Evolutionary conservation across 371 early-diverging fungal species (phyloP).

Genomic region (Mortierella sp.): DNA sequence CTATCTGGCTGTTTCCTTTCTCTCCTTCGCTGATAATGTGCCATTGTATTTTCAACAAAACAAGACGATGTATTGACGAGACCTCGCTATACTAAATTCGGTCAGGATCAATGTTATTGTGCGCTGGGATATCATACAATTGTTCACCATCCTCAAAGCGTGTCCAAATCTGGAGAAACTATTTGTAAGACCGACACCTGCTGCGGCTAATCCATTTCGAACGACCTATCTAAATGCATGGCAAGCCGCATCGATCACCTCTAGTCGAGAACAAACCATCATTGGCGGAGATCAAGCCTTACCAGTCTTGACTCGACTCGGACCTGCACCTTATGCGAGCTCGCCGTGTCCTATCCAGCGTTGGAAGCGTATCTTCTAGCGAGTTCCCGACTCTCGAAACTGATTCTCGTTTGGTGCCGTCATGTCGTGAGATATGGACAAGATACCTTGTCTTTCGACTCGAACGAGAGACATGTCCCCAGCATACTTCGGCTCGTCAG

Average conservation of each 20-base stretch:
- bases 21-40: too few relatives aligned
- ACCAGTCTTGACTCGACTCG: not conserved
- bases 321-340: not conserved
- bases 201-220: not conserved
- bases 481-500: not conserved
- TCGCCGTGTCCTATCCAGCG: not conserved
- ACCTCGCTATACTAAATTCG: too few relatives aligned
- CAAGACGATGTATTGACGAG: too few relatives aligned
- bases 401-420: not conserved
- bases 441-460: not conserved
- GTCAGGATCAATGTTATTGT: too few relatives aligned
- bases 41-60: too few relatives aligned
- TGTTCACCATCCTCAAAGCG: too few relatives aligned
- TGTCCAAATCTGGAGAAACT: not conserved
- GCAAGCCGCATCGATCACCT: not conserved
- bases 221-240: not conserved
- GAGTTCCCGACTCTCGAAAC: not conserved
- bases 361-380: not conserved
- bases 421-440: not conserved
- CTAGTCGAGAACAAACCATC: not conserved
- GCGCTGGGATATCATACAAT: too few relatives aligned
- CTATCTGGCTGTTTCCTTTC: too few relatives aligned
- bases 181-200: not conserved
- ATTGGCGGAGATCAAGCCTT: not conserved
- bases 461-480: not conserved